Evolutionary conservation across 805 yeast genomes (phyloP).

Genomic region (Candida ulmi): DNA sequence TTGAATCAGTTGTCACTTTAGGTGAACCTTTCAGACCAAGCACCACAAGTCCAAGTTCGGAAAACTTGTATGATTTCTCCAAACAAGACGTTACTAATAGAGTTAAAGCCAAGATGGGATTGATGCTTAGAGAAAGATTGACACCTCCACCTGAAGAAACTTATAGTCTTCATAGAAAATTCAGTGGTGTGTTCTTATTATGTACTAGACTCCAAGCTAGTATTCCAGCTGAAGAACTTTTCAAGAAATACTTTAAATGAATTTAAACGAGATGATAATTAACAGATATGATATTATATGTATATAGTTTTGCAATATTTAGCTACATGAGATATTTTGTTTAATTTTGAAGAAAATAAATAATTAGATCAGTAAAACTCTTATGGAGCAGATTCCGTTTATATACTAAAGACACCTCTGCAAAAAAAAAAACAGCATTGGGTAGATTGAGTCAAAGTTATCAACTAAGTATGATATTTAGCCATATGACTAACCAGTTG

Average conservation of each 20-base stretch:
- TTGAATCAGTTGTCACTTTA: slow-evolving; percentile 81
- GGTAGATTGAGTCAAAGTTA: too few species aligned
- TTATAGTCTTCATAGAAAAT: slow-evolving; percentile 89
- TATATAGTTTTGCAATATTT: too few species aligned
- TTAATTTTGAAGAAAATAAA: too few species aligned
- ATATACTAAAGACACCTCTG: too few species aligned
- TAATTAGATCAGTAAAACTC: too few species aligned
- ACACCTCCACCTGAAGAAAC: slow-evolving; percentile 99
- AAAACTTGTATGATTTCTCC: slow-evolving; percentile 66
- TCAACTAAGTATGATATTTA: slow-evolving; percentile 12
- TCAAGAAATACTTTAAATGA: slow-evolving; percentile 55
- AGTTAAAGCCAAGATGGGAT: slow-evolving; percentile 78
- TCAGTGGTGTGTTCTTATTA: slow-evolving; percentile 87
- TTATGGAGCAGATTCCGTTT: too few species aligned
- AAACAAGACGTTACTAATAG: slow-evolving; percentile 91
- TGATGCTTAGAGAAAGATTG: slow-evolving; percentile 87
- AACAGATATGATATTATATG: too few species aligned
- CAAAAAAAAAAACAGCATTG: too few species aligned
- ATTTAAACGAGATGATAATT: too few species aligned
- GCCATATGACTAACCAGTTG: slow-evolving; percentile 35
- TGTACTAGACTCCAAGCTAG: slow-evolving; percentile 82
- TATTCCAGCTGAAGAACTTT: slow-evolving; percentile 75
- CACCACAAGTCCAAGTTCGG: too few species aligned
- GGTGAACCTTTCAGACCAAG: slow-evolving; percentile 79
- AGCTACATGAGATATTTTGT: too few species aligned